A percentile compares a stretch with the other conserved stretches of the same genome.
Conservation (phyloP, 345 rosid species). For the Gynandropsis gynandra region DNA sequence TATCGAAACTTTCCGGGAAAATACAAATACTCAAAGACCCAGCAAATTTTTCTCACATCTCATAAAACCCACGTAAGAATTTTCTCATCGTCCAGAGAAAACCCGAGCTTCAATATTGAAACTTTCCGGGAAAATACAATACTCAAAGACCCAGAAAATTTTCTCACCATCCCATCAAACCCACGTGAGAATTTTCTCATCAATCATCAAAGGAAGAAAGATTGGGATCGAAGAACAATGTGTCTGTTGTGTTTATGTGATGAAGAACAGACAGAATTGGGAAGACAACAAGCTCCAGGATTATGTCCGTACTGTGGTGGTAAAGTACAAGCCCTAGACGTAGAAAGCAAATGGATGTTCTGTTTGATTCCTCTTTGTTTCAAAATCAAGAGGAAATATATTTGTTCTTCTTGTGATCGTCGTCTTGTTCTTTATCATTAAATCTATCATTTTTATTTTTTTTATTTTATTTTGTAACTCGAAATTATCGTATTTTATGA, state of each 20-base stretch:
- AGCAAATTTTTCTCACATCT: conserved; percentile 1
- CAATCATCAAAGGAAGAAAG: background rate
- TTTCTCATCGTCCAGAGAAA: conserved; percentile 14
- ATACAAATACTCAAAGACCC: too few relatives aligned
- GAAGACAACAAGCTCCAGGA: conserved; percentile 68
- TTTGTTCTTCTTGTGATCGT: conserved; percentile 54
- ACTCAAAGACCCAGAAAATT: background rate
- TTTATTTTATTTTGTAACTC: background rate
- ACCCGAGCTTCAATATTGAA: background rate
- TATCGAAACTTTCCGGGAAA: too few relatives aligned
- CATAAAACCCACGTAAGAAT: conserved; percentile 20
- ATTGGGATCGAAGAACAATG: conserved; percentile 32
- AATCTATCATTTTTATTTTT: background rate
- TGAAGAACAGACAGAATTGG: conserved; percentile 56
- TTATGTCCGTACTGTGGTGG: conserved; percentile 84
- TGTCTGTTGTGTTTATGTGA: conserved; percentile 50
- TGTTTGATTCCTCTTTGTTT: conserved; percentile 72
- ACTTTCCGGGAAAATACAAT: background rate
- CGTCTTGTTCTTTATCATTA: conserved; percentile 38
- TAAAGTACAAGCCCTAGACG: conserved; percentile 60
- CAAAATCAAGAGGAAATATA: conserved; percentile 49
- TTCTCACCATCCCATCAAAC: background rate
- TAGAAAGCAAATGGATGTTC: conserved; percentile 67
- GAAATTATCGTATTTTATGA: conserved; percentile 1
- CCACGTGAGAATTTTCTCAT: background rate